These are phyloP conservation scores for Neospora caninum DNA, from an alignment of 169 alveolate species.

Conservation along the genomic window DNA sequence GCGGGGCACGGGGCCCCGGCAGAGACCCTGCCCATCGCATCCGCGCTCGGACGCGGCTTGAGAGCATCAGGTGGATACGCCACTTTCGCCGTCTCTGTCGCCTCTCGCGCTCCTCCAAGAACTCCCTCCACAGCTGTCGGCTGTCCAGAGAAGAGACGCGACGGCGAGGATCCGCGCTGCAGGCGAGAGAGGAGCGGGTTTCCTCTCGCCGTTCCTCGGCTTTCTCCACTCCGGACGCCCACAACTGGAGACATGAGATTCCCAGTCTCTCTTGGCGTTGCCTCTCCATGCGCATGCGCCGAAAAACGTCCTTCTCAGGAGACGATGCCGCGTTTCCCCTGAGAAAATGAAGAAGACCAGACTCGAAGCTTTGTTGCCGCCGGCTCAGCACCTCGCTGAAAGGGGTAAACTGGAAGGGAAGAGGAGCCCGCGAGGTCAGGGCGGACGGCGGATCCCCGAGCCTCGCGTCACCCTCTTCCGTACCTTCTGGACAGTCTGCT, in stretches of 20 bases:
- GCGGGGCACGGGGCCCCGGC: not conserved
- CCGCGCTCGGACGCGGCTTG: constrained; percentile 8
- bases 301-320: not conserved
- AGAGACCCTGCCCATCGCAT: not conserved
- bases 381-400: not conserved
- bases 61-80: not conserved
- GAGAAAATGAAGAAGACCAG: not conserved
- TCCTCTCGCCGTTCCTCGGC: not conserved
- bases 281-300: not conserved
- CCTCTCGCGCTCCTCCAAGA: not conserved
- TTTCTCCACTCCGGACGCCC: not conserved
- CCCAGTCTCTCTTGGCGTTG: not conserved
- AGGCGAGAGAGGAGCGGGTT: not conserved
- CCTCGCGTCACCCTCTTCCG: no score
- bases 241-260: not conserved
- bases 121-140: not conserved
- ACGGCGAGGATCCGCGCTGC: not conserved
- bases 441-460: not conserved
- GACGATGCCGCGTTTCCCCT: not conserved
- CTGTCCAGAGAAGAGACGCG: not conserved
- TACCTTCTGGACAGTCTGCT: no score
- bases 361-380: not conserved
- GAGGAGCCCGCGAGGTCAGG: not conserved
- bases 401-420: not conserved
- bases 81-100: not conserved